phyloP scores from a whole-genome alignment of 495 filamentous ascomycete species.

The Usnea hakonensis region DNA sequence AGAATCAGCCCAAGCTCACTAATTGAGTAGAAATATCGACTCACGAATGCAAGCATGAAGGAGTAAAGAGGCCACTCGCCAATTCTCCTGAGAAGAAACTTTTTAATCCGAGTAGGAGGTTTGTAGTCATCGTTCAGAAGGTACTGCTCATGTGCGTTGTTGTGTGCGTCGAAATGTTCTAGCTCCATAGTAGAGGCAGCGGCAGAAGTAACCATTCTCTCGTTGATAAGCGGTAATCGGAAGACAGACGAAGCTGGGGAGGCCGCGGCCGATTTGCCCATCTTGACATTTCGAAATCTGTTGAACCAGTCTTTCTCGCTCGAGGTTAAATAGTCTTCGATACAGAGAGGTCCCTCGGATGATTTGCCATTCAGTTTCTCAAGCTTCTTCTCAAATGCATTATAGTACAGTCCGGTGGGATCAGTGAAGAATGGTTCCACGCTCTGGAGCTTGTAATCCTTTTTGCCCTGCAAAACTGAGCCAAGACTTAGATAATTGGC shows the following conservation, averaged over 20 bases:
- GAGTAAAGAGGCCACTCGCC: conserved; percentile 68
- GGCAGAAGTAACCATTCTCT: conserved; percentile 7
- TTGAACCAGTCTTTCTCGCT: conserved; percentile 60
- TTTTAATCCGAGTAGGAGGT: conserved; percentile 57
- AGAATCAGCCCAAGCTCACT: not conserved
- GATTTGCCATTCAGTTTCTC: conserved; percentile 45
- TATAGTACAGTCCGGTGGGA: conserved; percentile 48
- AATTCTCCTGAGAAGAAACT: conserved; percentile 41
- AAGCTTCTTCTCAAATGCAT: conserved; percentile 47
- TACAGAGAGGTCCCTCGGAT: conserved; percentile 49
- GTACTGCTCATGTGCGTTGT: conserved; percentile 42
- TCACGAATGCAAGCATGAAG: conserved; percentile 53
- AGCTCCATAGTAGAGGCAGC: not conserved
- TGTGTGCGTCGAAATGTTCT: conserved; percentile 9
- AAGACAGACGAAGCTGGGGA: conserved; percentile 40
- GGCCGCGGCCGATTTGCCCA: conserved; percentile 26
- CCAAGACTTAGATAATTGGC: conserved; percentile 39
- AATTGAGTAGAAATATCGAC: not conserved
- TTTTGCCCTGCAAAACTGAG: conserved; percentile 45
- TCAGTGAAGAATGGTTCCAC: conserved; percentile 65
- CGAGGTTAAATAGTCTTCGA: conserved; percentile 54
- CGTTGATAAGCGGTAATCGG: conserved; percentile 17
- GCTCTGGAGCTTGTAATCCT: conserved; percentile 53
- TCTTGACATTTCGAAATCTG: conserved; percentile 47
- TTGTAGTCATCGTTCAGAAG: conserved; percentile 56